A percentile compares a stretch with the other conserved stretches of the same genome.
Conservation (phyloP, 2,329 filamentous ascomycete genomes). For the Paecilomyces dactylethromorphus region DNA sequence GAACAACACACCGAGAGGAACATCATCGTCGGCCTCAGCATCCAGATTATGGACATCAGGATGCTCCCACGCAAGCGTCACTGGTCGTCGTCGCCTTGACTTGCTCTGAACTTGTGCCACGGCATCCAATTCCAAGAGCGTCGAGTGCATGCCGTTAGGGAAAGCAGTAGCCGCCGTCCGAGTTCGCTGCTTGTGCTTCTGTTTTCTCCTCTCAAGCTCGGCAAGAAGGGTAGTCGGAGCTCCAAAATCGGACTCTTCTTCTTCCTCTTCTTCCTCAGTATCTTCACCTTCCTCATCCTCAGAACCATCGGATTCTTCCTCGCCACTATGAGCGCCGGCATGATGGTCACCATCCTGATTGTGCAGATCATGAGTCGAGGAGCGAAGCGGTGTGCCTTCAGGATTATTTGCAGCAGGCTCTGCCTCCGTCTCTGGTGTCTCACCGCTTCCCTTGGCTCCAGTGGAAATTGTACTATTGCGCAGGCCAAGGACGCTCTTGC, state of each 20-base stretch:
- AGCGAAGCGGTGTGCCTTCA: constrained; percentile 11
- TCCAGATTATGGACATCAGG: constrained; percentile 35
- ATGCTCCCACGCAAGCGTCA: constrained; percentile 84
- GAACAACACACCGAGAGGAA: constrained; percentile 77
- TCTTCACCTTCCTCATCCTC: constrained; percentile 38
- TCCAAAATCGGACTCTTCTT: constrained; percentile 47
- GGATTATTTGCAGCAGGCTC: constrained; percentile 14
- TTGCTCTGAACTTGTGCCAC: constrained; percentile 79
- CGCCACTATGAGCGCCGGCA: constrained; percentile 12
- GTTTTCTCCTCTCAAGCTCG: constrained; percentile 84
- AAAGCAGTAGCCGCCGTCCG: constrained; percentile 57
- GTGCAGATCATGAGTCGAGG: constrained; percentile 7
- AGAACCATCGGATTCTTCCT: constrained; percentile 9
- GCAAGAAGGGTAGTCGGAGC: constrained; percentile 85
- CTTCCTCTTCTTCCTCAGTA: constrained; percentile 43
- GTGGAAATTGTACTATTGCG: constrained; percentile 12
- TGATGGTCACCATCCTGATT: constrained; percentile 7
- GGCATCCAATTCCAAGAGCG: constrained; percentile 81
- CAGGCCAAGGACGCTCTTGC: constrained; percentile 20
- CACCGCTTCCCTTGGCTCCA: constrained; percentile 8
- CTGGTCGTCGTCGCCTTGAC: constrained; percentile 61
- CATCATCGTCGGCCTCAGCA: constrained; percentile 68
- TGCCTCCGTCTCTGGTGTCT: constrained; percentile 5
- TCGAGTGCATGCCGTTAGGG: constrained; percentile 81
- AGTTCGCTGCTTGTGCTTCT: constrained; percentile 75